Percentiles rank a stretch among this genome's conserved stretches.
Evolutionary conservation across 2,329 filamentous ascomycete species (phyloP).

Genomic region (Aquanectria penicillioides): DNA sequence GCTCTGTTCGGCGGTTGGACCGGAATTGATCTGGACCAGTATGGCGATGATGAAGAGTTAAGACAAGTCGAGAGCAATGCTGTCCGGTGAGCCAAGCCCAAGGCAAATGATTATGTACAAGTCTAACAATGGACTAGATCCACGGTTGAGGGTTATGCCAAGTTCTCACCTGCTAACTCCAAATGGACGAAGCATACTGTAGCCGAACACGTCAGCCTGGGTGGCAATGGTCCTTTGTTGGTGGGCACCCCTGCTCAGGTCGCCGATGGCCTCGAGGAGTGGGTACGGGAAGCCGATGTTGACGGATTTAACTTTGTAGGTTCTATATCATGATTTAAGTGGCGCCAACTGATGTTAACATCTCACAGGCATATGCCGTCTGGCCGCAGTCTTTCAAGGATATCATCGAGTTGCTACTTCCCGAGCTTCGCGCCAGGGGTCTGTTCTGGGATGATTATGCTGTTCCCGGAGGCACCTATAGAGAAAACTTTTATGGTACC

Average conservation of each 20-base stretch:
- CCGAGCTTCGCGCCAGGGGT: slow-evolving; percentile 68
- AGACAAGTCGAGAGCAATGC: slow-evolving; percentile 71
- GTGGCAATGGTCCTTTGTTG: slow-evolving; percentile 71
- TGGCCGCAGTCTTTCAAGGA: slow-evolving; percentile 76
- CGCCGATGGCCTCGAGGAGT: slow-evolving; percentile 73
- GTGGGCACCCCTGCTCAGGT: slow-evolving; percentile 73
- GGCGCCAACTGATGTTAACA: neutral
- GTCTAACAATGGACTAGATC: slow-evolving; percentile 48
- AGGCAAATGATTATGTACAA: neutral
- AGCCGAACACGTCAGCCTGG: slow-evolving; percentile 73
- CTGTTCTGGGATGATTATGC: slow-evolving; percentile 65
- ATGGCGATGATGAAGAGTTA: slow-evolving; percentile 73
- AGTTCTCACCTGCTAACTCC: slow-evolving; percentile 65
- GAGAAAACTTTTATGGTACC: slow-evolving; percentile 68
- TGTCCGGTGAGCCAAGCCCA: slow-evolving; percentile 51
- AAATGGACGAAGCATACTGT: slow-evolving; percentile 80
- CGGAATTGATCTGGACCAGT: slow-evolving; percentile 64
- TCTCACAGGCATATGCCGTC: slow-evolving; percentile 66
- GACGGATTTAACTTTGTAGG: slow-evolving; percentile 80
- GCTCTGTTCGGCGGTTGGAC: slow-evolving; percentile 81
- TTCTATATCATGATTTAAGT: neutral
- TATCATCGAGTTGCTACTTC: slow-evolving; percentile 71
- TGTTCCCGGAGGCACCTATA: slow-evolving; percentile 66
- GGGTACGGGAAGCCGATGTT: slow-evolving; percentile 75
- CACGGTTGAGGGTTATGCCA: slow-evolving; percentile 64